Base-by-base conservation (phyloP, 2,329 filamentous ascomycete genomes). In the Colletotrichum karsti region DNA sequence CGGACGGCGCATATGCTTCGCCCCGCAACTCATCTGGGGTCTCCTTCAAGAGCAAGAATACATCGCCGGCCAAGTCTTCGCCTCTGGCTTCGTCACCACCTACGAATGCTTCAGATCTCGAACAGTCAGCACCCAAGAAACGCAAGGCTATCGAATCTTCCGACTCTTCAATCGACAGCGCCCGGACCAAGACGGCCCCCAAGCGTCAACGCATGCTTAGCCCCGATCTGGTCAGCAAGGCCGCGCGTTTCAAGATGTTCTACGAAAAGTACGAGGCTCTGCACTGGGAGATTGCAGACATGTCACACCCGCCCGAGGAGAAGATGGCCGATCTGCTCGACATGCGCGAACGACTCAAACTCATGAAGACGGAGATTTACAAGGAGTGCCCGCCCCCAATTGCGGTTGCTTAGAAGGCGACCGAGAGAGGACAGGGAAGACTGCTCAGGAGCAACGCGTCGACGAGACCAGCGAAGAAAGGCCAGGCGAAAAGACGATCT, bases 31-130 rank as follows among this genome's bases (percentile, higher is more conserved):
- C 80, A 2, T 82, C 84, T 6, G 79, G 76, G 8, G 73, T 78
- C 30, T 83, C 83, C 1, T 76, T 80, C 64, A 78, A 80, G 72
- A 78, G 74, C 72, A 69, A 73, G 65, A 82, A 84, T 69, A 90
- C 85, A 0, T 90, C 88, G 7, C 88, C 88, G 0, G 82, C 82
- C 56, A 91, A 91, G 75, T 91, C 89, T 3, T 91, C 89, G 9
- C 89, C 89, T 4, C 80, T 91, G 18, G 88, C 88, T n/a, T 88
- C 88, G 2, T 91, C 89, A 7, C 88, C 89, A 12, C 89, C 89
- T 0, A 90, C 89, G 7, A 91, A 91, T 70, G 89, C 88, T 1
- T 90, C 88, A 1, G 89, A 91, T 64, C 78, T 90, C 39, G 88
- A 90, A 30, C 80, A 84, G 10, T 76, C 80, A 48, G 77, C 75